Base-by-base conservation (phyloP, 2,329 filamentous ascomycete genomes). In the Fusarium sp. region DNA sequence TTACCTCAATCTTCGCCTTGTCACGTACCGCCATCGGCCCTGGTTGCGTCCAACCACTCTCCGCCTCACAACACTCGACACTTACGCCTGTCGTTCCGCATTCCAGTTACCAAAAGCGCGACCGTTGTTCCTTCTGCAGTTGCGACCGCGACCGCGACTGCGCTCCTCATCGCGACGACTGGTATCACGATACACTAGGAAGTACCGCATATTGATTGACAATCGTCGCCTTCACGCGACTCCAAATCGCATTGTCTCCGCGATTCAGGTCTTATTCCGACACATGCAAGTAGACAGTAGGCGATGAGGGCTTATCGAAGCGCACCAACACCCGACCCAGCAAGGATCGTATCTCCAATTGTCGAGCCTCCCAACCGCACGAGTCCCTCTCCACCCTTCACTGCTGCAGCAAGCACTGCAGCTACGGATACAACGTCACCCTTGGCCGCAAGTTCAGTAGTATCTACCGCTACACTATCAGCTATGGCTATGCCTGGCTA, bases 401-500 rank as follows among this genome's bases (percentile, higher is more conserved):
- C 71, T 38, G 62, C 65, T 57, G 58, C 73, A 50, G 70, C 74
- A 33, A 42, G 37, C 31, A 13, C 37, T 23, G 34, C 54, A 34
- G 31, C 40, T 28, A 47, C 60, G 30, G 49, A 56, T 41, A 38
- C 57, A 20, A 41, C 23, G 49, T 18, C 65, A 42, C n/a, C 45
- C 16, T 41, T 53, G 33, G 38, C 47, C 23, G 34, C 56, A 51
- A 55, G 46, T 30, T 33, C 68, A 8, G 30, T 18, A 34, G 51
- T 51, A 37, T 37, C 38, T 41, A 33, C 45, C 34, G 50, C 59
- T 28, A 46, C 60, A 18, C 49, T 59, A 31, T 63, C 59, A 50
- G 73, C 76, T 67, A 86, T 86, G 84, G 79, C 83, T 64, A 77
- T 81, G 57, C 76, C 83, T 41, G 76, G 79, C 62, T 85, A 82